phyloP scores from a whole-genome alignment of 306 rosid genomes.

The Senna siamea region DNA sequence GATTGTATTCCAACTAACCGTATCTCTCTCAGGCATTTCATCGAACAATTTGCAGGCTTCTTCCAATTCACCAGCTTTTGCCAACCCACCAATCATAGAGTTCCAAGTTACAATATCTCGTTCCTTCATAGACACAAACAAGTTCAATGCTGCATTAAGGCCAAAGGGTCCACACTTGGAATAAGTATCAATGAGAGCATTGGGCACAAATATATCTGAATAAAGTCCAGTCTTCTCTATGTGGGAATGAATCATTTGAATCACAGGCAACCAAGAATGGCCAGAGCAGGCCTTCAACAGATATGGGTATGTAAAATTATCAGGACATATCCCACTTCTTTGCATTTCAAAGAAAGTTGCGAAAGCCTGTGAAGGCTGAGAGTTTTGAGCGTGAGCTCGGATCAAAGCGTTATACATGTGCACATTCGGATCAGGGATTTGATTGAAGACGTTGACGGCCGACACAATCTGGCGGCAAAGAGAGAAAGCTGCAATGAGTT shows the following conservation, averaged over 20 bases:
- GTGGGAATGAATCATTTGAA: constrained; percentile 69
- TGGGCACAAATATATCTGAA: constrained; percentile 69
- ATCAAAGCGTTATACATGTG: constrained; percentile 70
- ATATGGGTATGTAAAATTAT: constrained; percentile 67
- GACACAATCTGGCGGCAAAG: constrained; percentile 58
- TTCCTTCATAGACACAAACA: constrained; percentile 59
- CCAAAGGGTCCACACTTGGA: constrained; percentile 67
- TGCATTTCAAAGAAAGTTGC: constrained; percentile 61
- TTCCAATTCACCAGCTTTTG: constrained; percentile 47
- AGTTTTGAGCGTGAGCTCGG: constrained; percentile 64
- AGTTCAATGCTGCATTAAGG: constrained; percentile 48
- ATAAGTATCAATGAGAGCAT: constrained; percentile 65
- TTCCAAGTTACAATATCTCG: constrained; percentile 74
- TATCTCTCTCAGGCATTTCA: constrained; percentile 76
- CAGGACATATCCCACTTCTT: constrained; percentile 46
- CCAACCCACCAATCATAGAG: constrained; percentile 68
- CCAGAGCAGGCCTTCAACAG: constrained; percentile 60
- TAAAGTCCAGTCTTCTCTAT: constrained; percentile 65
- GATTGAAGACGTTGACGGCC: constrained; percentile 73
- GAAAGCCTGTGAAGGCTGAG: constrained; percentile 57
- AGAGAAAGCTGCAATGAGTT: constrained; percentile 75
- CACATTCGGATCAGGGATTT: constrained; percentile 61
- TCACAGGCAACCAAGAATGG: constrained; percentile 43
- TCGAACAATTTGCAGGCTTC: constrained; percentile 65
- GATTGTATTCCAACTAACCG: constrained; percentile 85